Evolutionary conservation across 2,329 filamentous ascomycete species (phyloP), one percentile per base, ranked within the genome.

Genomic region (Coniochaeta sp.): DNA sequence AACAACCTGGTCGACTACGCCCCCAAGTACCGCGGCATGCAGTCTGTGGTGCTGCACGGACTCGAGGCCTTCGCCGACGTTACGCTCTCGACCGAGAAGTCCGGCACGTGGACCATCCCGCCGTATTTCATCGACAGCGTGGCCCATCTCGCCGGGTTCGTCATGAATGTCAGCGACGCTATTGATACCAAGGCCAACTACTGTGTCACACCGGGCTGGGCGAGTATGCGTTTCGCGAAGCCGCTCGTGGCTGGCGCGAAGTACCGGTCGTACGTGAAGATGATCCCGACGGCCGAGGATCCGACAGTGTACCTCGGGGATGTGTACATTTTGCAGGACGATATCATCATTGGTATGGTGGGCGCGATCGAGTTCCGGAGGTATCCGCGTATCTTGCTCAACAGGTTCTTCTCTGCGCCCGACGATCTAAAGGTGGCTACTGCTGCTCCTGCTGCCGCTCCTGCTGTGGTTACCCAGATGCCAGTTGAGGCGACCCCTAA

Each of bases 81-180:
- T 1, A 59, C 59, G 7, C 62, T 73, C 17, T 61, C 64, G 7
- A 62, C 67, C 7, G 67, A 70, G 44, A 47, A 61, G 36, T 65
- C 59, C 57, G 72, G 75, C 17, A 66, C 60, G 0, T 75, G 67
- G 64, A 66, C 87, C 2, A 71, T 75, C 17, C 66, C 70, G 42
- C 75, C 75, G 1, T 67, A 72, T 60, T 78, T 70, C 62, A 73
- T 76, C 59, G 74, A 78, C 62, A 72, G 71, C 58, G 65, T 76
- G 3, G 62, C 62, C 8, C 74, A 77, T 56, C 66, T 77, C 10
- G 72, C 71, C 14, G 76, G 76, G 1, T 75, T 77, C 62, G 68
- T 75, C 32, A 68, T 77, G 66, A 77, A 78, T 61, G 72, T 66
- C 3, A 70, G 66, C 22, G 74, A 75, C 62, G 69, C 61, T 19